Evolutionary conservation across 352 stramenopile species (phyloP).

Genomic region (Globisporangium nodosum): DNA sequence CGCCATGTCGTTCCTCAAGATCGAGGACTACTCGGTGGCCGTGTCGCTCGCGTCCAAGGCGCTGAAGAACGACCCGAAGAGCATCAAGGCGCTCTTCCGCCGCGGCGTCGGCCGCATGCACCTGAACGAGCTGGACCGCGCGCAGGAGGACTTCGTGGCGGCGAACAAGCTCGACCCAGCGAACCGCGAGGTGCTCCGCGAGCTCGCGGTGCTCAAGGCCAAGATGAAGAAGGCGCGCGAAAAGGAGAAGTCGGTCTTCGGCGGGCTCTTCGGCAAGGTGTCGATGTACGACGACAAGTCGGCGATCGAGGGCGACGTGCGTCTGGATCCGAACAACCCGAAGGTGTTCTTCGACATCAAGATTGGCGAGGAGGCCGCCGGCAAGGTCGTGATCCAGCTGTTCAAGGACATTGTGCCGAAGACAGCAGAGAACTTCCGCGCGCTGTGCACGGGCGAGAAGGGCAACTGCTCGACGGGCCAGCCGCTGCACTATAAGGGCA

Average conservation of each 20-base stretch:
- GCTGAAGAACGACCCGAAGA: constrained; percentile 76
- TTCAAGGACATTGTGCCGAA: constrained; percentile 95
- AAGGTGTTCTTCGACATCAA: constrained; percentile 97
- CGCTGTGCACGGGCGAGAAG: constrained; percentile 97
- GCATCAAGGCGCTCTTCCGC: constrained; percentile 84
- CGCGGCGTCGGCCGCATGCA: constrained; percentile 80
- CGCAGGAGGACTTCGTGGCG: constrained; percentile 84
- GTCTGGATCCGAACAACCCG: constrained; percentile 13
- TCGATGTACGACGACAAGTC: constrained; percentile 98
- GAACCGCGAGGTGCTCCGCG: constrained; percentile 80
- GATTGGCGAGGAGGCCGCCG: constrained; percentile 85
- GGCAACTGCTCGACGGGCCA: constrained; percentile 76
- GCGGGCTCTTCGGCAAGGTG: constrained; percentile 94
- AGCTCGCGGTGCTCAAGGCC: constrained; percentile 73
- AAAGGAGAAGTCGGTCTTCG: constrained; percentile 96
- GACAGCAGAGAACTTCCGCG: constrained; percentile 98
- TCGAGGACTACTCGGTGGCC: constrained; percentile 86
- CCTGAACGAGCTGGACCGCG: constrained; percentile 79
- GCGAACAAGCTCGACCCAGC: constrained; percentile 72
- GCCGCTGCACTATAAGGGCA: constrained; percentile 97
- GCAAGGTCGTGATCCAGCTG: constrained; percentile 95
- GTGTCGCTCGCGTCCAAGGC: constrained; percentile 73
- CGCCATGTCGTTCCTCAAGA: constrained; percentile 94
- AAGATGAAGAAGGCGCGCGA: constrained; percentile 89
- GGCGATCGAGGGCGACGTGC: constrained; percentile 48